Evolutionary conservation across 176 grass and related monocot genomes (phyloP).

Genomic region (Bonia amplexicaulis): DNA sequence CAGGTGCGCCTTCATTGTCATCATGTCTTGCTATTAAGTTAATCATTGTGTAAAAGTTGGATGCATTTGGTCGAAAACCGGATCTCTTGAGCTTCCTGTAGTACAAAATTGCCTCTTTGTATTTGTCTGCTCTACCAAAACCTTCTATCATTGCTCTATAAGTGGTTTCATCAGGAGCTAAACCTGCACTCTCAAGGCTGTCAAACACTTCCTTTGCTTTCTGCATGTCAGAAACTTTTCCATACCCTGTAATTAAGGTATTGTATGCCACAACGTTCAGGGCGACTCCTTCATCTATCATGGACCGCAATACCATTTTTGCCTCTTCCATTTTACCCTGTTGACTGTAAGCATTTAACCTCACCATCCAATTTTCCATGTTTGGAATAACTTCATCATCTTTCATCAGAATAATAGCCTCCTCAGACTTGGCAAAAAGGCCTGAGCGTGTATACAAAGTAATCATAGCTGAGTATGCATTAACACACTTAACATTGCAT

Average conservation of each 20-base stretch:
- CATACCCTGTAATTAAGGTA: conserved; percentile 90
- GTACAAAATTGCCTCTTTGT: conserved; percentile 48
- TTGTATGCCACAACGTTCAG: conserved; percentile 86
- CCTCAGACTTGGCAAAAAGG: conserved; percentile 61
- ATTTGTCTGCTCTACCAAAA: conserved; percentile 66
- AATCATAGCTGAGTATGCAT: conserved; percentile 79
- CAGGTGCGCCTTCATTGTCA: conserved; percentile 41
- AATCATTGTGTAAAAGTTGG: conserved; percentile 90
- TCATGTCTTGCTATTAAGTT: conserved; percentile 76
- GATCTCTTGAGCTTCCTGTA: conserved; percentile 64
- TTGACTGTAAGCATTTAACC: conserved; percentile 75
- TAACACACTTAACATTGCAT: conserved; percentile 52
- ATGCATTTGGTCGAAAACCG: conserved; percentile 68
- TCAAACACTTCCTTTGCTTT: conserved; percentile 52
- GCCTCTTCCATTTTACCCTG: conserved; percentile 81
- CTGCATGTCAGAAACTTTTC: conserved; percentile 48
- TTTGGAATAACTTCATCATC: conserved; percentile 62
- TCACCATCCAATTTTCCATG: conserved; percentile 84
- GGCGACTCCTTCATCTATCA: conserved; percentile 43
- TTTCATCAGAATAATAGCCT: conserved; percentile 57
- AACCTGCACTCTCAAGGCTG: conserved; percentile 40
- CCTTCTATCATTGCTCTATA: conserved; percentile 96
- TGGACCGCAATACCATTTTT: conserved; percentile 47
- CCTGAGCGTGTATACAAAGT: conserved; percentile 66
- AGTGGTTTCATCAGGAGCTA: conserved; percentile 81